phyloP scores from a whole-genome alignment of 2,329 filamentous ascomycete species.

The Bipolaris gigantea region DNA sequence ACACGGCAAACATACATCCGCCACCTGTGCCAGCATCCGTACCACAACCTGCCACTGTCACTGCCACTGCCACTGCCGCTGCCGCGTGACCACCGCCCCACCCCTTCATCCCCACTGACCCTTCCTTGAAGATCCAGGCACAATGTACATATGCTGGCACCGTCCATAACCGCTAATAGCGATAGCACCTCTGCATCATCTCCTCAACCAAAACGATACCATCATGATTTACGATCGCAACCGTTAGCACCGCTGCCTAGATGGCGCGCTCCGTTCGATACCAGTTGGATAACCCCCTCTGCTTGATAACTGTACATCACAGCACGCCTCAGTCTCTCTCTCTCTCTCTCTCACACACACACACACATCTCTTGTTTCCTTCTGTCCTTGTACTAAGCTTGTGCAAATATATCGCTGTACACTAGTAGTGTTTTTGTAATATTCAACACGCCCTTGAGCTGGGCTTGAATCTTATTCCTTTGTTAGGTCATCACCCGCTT shows the following conservation, averaged over 20 bases:
- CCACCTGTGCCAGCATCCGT: constrained; percentile 9
- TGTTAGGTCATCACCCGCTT: neutral
- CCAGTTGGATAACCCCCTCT: constrained; percentile 2
- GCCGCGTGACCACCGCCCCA: constrained; percentile 4
- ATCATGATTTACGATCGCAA: constrained; percentile 2
- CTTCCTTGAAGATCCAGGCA: neutral
- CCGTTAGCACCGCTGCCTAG: neutral
- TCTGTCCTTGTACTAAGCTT: constrained; percentile 3
- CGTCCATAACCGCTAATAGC: constrained; percentile 7
- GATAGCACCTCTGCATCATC: neutral
- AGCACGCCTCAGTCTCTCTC: constrained; percentile 1
- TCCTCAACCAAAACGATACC: constrained; percentile 1
- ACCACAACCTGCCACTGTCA: constrained; percentile 6
- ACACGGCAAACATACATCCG: constrained; percentile 16
- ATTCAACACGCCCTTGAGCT: constrained; percentile 1
- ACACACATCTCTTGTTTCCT: neutral
- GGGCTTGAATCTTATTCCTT: constrained; percentile 7
- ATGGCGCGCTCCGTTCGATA: constrained; percentile 5
- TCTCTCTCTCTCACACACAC: neutral
- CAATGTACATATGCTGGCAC: constrained; percentile 13
- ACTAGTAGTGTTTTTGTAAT: constrained; percentile 12
- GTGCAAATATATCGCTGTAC: neutral
- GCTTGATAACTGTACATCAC: constrained; percentile 8
- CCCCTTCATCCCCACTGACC: neutral
- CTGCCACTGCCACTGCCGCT: constrained; percentile 12